phyloP scores from a whole-genome alignment of 2,329 filamentous ascomycete species.

The Dactylonectria estremocensis region DNA sequence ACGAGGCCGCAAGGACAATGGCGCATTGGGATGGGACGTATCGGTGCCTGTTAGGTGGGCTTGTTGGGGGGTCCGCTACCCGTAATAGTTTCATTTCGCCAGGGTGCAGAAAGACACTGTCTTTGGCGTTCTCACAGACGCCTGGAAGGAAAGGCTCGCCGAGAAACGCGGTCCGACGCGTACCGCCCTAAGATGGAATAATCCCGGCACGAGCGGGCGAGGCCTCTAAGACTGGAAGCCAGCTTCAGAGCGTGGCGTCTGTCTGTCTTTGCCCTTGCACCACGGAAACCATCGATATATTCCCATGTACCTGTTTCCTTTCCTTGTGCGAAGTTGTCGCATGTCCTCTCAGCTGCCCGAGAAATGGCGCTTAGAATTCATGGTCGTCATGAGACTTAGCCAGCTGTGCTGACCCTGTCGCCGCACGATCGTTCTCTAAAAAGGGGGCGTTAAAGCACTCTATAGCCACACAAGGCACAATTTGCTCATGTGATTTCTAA shows the following conservation, averaged over 20 bases:
- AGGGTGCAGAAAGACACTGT: background rate
- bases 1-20: background rate
- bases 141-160: background rate
- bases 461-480: no score
- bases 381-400: no score
- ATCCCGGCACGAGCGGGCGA: background rate
- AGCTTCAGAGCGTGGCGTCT: background rate
- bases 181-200: background rate
- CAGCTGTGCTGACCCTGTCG: no score
- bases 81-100: background rate
- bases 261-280: background rate
- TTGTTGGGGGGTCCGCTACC: background rate
- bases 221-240: background rate
- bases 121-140: background rate
- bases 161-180: background rate
- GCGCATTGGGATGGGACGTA: background rate
- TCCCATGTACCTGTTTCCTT: background rate
- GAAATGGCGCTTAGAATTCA: background rate
- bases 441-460: background rate
- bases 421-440: background rate
- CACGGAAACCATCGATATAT: no score
- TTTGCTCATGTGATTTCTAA: no score
- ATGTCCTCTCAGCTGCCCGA: background rate
- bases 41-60: background rate
- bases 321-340: background rate